phyloP scores from a whole-genome alignment of 495 filamentous ascomycete genomes.

The Aspergillus ellipticus region DNA sequence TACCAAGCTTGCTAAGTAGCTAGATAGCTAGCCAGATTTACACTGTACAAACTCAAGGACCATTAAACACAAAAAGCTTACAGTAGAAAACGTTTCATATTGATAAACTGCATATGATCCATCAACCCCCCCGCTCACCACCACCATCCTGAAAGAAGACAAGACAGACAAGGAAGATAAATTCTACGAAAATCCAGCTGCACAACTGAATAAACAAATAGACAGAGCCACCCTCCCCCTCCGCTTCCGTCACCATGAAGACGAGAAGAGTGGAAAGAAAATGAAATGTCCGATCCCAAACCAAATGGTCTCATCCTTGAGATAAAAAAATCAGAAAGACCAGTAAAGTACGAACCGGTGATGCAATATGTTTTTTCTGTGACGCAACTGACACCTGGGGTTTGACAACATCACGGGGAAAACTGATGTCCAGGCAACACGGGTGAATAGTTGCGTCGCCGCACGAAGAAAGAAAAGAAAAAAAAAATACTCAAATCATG shows the following conservation, averaged over 20 bases:
- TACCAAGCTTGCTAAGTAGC: too few relatives aligned
- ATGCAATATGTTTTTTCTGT: conserved; percentile 61
- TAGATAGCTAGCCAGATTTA: too few relatives aligned
- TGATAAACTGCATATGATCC: too few relatives aligned
- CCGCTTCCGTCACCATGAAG: too few relatives aligned
- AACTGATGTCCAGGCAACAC: conserved; percentile 27
- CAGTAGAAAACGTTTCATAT: too few relatives aligned
- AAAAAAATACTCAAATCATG: conserved; percentile 22
- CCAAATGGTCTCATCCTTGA: conserved; percentile 47
- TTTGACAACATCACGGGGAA: conserved; percentile 44
- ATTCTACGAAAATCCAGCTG: neutral
- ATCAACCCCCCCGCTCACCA: too few relatives aligned
- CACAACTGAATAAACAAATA: too few relatives aligned
- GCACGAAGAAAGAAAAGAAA: conserved; percentile 56
- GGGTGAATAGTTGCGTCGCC: conserved; percentile 51
- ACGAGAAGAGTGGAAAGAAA: conserved; percentile 15
- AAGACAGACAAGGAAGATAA: neutral
- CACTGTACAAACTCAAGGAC: too few relatives aligned
- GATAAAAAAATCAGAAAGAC: conserved; percentile 39
- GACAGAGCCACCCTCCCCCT: too few relatives aligned
- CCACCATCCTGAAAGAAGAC: too few relatives aligned
- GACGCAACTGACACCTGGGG: conserved; percentile 58
- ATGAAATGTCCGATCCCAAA: conserved; percentile 47
- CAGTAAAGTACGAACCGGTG: conserved; percentile 50
- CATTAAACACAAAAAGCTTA: too few relatives aligned